phyloP scores from a whole-genome alignment of 176 grass and related monocot genomes.

The Eleusine indica region DNA sequence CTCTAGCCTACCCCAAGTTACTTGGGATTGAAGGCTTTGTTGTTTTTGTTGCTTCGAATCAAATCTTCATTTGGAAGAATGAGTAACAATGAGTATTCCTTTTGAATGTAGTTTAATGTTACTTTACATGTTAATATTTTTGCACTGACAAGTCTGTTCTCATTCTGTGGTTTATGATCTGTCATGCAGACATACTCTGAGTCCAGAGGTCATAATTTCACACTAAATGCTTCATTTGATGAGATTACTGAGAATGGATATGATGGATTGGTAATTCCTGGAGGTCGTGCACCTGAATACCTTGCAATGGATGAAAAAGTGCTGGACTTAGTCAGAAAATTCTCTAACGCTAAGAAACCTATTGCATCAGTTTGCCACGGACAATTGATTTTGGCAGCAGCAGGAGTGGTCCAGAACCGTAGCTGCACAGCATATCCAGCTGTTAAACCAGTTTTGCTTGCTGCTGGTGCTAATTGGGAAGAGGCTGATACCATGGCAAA shows the following conservation, averaged over 20 bases:
- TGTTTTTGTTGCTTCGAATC: not conserved
- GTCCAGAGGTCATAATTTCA: constrained; percentile 86
- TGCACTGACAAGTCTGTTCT: not conserved
- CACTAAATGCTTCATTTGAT: constrained; percentile 76
- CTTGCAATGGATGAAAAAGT: constrained; percentile 79
- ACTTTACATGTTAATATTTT: constrained; percentile 9
- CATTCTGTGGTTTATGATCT: constrained; percentile 19
- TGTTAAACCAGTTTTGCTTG: constrained; percentile 74
- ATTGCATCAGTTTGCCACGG: constrained; percentile 91
- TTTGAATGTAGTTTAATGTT: not conserved
- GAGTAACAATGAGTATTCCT: not conserved
- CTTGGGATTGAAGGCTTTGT: too few relatives aligned
- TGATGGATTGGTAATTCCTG: constrained; percentile 86
- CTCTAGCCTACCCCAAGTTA: too few relatives aligned
- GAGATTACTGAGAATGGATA: constrained; percentile 52
- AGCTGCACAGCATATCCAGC: constrained; percentile 72
- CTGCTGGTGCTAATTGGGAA: constrained; percentile 79
- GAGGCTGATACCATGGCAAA: constrained; percentile 75
- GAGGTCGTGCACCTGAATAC: constrained; percentile 87
- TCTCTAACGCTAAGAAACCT: constrained; percentile 61
- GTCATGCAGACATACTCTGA: constrained; percentile 76
- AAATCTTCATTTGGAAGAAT: not conserved
- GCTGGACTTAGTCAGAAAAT: constrained; percentile 56
- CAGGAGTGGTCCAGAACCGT: constrained; percentile 58
- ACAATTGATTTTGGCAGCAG: constrained; percentile 86